phyloP scores from a whole-genome alignment of 75 land plant species.

The Adiantum capillusveneris region DNA sequence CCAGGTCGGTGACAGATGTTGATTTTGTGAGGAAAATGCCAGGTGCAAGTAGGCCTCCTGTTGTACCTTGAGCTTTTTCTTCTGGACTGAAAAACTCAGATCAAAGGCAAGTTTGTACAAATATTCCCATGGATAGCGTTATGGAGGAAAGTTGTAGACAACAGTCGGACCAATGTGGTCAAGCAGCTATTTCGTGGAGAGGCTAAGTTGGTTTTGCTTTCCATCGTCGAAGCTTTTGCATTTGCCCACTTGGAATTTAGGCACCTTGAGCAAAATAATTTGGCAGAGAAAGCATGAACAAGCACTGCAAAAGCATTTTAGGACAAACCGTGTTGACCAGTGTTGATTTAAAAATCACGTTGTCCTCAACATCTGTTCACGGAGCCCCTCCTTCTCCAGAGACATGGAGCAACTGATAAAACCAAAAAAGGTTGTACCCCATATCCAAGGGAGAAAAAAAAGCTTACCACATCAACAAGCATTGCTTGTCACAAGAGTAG shows the following conservation, averaged over 20 bases:
- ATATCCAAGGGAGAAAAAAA: background rate
- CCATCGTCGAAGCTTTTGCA: constrained; percentile 22
- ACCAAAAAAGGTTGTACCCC: background rate
- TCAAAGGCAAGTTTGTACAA: background rate
- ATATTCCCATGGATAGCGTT: constrained; percentile 41
- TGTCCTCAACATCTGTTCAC: background rate
- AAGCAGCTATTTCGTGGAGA: constrained; percentile 54
- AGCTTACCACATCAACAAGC: background rate
- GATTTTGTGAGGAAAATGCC: too few species aligned
- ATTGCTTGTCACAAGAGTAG: background rate
- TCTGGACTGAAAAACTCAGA: background rate
- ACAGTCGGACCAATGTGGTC: constrained; percentile 28
- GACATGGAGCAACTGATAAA: background rate
- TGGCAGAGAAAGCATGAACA: constrained; percentile 17
- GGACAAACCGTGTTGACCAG: constrained; percentile 11
- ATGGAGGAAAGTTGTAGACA: constrained; percentile 59
- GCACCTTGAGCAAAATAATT: constrained; percentile 6
- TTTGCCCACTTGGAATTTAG: constrained; percentile 20
- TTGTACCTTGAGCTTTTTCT: background rate
- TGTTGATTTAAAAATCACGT: constrained; percentile 18
- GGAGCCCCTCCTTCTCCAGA: background rate
- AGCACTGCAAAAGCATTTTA: constrained; percentile 20
- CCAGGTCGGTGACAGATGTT: background rate
- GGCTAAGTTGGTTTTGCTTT: constrained; percentile 53
- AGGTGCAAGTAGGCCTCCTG: background rate